phyloP scores from a whole-genome alignment of 2,329 filamentous ascomycete genomes.

The Stemphylium lycopersici region DNA sequence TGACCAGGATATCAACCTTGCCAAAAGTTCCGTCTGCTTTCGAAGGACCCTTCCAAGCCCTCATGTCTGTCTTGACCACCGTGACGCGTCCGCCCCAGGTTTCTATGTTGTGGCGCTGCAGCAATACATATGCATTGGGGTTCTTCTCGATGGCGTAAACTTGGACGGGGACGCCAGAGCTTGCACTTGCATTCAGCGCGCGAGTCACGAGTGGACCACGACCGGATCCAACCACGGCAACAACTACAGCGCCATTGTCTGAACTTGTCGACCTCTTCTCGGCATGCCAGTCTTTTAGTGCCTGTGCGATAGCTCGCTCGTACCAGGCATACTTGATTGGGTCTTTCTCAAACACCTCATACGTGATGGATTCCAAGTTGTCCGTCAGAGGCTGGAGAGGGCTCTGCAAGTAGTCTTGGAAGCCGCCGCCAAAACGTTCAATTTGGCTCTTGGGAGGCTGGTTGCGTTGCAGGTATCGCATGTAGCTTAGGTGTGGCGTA shows the following conservation, averaged over 20 bases:
- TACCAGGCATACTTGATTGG: conserved; percentile 98
- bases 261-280: conserved; percentile 77
- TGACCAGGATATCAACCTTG: conserved; percentile 90
- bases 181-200: conserved; percentile 78
- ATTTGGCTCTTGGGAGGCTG: conserved; percentile 71
- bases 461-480: conserved; percentile 81
- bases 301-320: conserved; percentile 80
- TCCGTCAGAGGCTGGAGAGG: conserved; percentile 93
- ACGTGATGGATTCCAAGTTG: conserved; percentile 95
- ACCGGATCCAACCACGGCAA: conserved; percentile 92
- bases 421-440: conserved; percentile 71
- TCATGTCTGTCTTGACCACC: conserved; percentile 96
- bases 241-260: conserved; percentile 72
- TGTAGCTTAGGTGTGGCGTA: conserved; percentile 75
- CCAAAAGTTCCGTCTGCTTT: conserved; percentile 60
- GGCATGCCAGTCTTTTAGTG: conserved; percentile 77
- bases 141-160: conserved; percentile 98
- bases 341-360: conserved; percentile 98
- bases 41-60: conserved; percentile 86
- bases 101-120: conserved; percentile 82
- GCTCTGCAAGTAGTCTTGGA: conserved; percentile 94
- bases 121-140: conserved; percentile 92
- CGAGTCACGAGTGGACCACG: conserved; percentile 90
- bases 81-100: conserved; percentile 81
- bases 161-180: conserved; percentile 77